Evolutionary conservation across 331 rosid species (phyloP), one percentile per base, ranked within the genome.

Genomic region (Rosa hybrid): DNA sequence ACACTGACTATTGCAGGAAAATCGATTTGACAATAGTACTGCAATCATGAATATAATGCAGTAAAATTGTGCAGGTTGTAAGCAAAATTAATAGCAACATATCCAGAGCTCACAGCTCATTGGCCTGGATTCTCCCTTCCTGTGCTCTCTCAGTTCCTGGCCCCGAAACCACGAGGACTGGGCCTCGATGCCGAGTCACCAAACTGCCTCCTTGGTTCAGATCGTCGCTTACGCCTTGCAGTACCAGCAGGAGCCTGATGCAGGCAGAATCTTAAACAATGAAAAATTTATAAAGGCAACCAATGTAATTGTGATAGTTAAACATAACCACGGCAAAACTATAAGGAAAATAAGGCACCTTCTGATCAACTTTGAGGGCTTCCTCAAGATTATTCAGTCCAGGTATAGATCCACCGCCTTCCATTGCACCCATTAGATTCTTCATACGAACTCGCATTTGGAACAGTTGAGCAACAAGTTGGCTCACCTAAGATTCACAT

Each of bases 391-490:
- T 91, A 88, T 87, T 89, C 83, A 91, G 86, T 68, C 94, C 83
- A 77, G 99, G 97, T 57, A 96, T 75, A 50, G 97, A 89, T 79
- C 96, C 65, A 57, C 64, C 96, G 25, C 97, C 91, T 87, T 93
- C 89, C 99, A 96, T 96, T 73, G 82, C 93, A 78, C 97, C 96
- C 97, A 96, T 89, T 81, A 96, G 82, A 51, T 93, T 93, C 86
- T 96, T 93, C 99, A 93, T 93, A 3, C 95, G 96, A 78, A 89
- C 97, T 20, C 98, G 93, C 98, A 93, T 93, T 89, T 96, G 98
- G 86, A 96, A 96, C 77, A 96, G 91, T 78, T 96, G 98, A 77
- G 96, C 97, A 7, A 93, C 93, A 44, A 93, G 87, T 87, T 91
- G 98, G 87, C 91, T 91, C 88, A 96, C 97, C 98, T 96, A 78